Percentiles rank a stretch among this genome's conserved stretches.
Evolutionary conservation across 2,329 filamentous ascomycete genomes (phyloP).

Genomic region (Colletotrichum chlorophyti): DNA sequence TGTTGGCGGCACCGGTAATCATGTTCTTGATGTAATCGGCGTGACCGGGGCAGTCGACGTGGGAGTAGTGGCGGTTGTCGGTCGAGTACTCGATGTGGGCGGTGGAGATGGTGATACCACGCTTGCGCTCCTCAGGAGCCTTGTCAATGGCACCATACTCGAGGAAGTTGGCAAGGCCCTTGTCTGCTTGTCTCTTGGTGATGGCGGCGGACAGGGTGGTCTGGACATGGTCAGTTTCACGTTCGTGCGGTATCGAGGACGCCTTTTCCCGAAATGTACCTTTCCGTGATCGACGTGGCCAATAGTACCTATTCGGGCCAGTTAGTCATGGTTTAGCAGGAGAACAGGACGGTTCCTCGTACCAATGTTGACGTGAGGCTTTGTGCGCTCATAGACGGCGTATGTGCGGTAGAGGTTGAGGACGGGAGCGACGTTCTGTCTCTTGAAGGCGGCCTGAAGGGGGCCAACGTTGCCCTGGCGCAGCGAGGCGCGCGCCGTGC

Average conservation of each 20-base stretch:
- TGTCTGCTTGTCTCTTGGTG: constrained; percentile 96
- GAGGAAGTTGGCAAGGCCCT: constrained; percentile 92
- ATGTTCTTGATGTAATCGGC: constrained; percentile 99
- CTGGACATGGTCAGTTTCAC: constrained; percentile 54
- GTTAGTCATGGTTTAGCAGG: constrained; percentile 23
- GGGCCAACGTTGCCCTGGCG: constrained; percentile 76
- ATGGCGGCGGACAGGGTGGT: constrained; percentile 98
- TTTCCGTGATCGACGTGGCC: constrained; percentile 99
- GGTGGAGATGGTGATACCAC: constrained; percentile 99
- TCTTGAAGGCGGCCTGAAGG: constrained; percentile 72
- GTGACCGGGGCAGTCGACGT: constrained; percentile 99
- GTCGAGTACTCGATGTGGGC: constrained; percentile 99
- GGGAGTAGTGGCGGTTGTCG: constrained; percentile 93
- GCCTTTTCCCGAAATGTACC: constrained; percentile 56
- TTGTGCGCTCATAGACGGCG: constrained; percentile 82
- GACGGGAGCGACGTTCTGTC: constrained; percentile 67
- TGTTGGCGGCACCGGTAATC: constrained; percentile 99
- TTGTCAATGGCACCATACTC: constrained; percentile 99
- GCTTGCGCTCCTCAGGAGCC: constrained; percentile 98
- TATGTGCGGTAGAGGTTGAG: constrained; percentile 72
- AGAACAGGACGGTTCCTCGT: constrained; percentile 37
- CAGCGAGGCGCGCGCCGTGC: constrained; percentile 80
- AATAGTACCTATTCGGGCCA: constrained; percentile 76
- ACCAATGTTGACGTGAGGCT: constrained; percentile 99
- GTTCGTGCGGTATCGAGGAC: not conserved